phyloP scores from a whole-genome alignment of 192 early-diverging fungal genomes.

The Haplosporangium gracile region DNA sequence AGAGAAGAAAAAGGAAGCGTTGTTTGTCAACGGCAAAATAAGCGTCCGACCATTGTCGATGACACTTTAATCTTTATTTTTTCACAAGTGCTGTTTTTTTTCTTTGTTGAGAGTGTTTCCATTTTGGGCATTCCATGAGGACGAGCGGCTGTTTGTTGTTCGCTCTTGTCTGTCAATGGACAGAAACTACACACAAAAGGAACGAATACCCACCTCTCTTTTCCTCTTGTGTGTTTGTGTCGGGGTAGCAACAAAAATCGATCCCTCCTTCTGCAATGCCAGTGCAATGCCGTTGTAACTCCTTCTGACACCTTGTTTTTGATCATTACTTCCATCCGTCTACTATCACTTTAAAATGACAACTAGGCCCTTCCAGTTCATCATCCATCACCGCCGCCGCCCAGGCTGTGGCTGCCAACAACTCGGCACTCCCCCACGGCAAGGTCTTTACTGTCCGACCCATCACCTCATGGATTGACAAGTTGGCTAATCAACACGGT shows the following conservation, averaged over 20 bases:
- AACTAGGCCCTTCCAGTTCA: not conserved
- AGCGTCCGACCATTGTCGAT: not conserved
- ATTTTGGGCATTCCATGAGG: constrained; percentile 4
- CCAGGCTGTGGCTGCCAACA: not conserved
- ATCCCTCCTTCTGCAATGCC: not conserved
- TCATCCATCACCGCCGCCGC: constrained; percentile 21
- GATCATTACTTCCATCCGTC: not conserved
- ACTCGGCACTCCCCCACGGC: constrained; percentile 22
- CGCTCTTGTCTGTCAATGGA: constrained; percentile 32
- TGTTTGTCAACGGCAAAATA: not conserved
- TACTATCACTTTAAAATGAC: not conserved
- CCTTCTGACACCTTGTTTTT: too few relatives aligned
- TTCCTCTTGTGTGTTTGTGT: not conserved
- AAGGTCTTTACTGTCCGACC: constrained; percentile 54
- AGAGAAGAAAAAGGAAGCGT: not conserved
- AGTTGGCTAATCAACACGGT: constrained; percentile 35
- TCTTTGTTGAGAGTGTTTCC: not conserved
- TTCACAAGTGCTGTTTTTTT: not conserved
- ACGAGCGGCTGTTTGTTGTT: not conserved
- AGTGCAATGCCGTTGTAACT: too few relatives aligned
- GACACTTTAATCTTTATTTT: constrained; percentile 3
- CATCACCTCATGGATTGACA: constrained; percentile 61
- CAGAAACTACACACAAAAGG: not conserved
- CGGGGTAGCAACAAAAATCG: constrained; percentile 1
- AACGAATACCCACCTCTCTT: not conserved